Base-by-base conservation (phyloP, 192 early-diverging fungal genomes). In the Radiomyces spectabilis region DNA sequence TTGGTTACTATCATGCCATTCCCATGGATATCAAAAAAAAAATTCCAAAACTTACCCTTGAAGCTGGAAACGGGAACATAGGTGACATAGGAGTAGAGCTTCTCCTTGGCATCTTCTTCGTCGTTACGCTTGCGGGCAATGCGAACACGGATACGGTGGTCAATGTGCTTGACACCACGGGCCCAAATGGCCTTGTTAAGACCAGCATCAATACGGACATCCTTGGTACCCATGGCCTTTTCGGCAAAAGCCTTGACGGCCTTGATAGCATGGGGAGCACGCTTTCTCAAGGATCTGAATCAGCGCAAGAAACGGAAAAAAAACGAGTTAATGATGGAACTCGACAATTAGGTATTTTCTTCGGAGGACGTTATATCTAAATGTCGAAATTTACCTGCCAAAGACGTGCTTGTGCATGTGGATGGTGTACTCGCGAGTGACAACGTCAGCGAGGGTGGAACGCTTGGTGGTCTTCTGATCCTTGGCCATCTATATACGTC, bases 391-490 rank as follows among this genome's bases (percentile, higher is more conserved):
- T 63, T 72, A 89, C 86, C 66, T 78, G 64, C 85, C 86, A 55
- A 79, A 76, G 61, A 98, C 88, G 56, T 80, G 79, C 83, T 94
- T 94, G 91, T 96, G 94, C 64, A 98, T 76, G 88, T 98, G 91
- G 77, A 98, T 98, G 71, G 96, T 98, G 88, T 93, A 95, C 67
- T 98, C 96, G 68, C 93, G 86, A 64, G 93, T 94, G 65, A 98
- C 87, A 64, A 94, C 93, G 79, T 92, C 85, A 69, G 80, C 71
- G 65, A 88, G 75, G 49, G 86, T 85, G 51, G 86, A 89, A 68
- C 86, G 85, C 83, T 88, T 83, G 71, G 73, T 68, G 56, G 66
- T 64, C 51, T 53, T 55, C 63, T 40, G 79, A 72, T 79, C 76
- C 70, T 86, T 86, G 72, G 77, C 79, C 84, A 88, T 85, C 33